Base-by-base conservation (phyloP, 164 flowering plant genomes). In the Vitis labrusca region DNA sequence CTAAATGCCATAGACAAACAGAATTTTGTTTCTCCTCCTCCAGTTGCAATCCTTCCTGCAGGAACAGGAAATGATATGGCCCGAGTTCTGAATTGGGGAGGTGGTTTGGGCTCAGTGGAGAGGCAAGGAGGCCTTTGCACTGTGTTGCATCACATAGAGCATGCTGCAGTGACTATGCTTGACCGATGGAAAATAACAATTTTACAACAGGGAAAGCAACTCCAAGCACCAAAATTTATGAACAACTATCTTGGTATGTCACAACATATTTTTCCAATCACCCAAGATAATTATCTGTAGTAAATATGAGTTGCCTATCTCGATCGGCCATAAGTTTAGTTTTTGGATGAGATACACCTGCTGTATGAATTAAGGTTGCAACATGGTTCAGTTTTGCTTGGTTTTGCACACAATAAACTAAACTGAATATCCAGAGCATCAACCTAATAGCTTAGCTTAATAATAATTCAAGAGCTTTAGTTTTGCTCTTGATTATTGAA, bases 61-160 rank as follows among this genome's bases (percentile, higher is more conserved):
- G 99, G 99, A 59, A 96, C 99, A 0, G 98, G 99, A 61, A 96
- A 96, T 85, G 99, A 96, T 84, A 81, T 96, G 69, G 98, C 99
- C 16, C 84, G 99, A 73, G 97, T 96, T 75, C 85, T 93, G 59
- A 81, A 86, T 50, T 96, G 98, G 99, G 99, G 99, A 65, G 95
- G 90, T 67, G 99, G 99, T 71, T 76, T 96, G 84, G 91, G 97
- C n/a, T 81, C 91, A 47, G 92, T 93, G 61, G 99, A 92, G 83
- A 89, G 91, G 84, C 97, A 91, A 74, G 99, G 99, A 70, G 98
- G 99, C 23, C 90, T 96, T 52, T 88, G 85, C 69, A 92, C 93
- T 1, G 71, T 93, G 48, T 77, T 96, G 77, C 89, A 86, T 27
- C 85, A 93, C 80, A 85, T 96, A 72, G 99, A 93, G 71, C 91